A percentile compares a stretch with the other conserved stretches of the same genome.
Evolutionary conservation across 192 early-diverging fungal species (phyloP).

Genomic region (Podila horticola): DNA sequence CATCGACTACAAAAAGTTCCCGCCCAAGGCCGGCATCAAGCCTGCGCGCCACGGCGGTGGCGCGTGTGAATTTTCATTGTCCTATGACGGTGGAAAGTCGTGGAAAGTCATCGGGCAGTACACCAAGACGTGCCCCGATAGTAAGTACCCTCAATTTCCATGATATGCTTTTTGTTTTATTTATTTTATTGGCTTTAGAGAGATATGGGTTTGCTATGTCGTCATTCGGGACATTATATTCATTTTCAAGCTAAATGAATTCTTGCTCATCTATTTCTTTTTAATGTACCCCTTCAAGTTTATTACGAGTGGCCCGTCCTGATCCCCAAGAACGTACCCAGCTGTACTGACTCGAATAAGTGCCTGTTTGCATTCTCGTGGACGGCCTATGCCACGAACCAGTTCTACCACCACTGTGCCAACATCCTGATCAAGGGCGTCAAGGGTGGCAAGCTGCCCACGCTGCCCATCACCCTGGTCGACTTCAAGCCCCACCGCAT

Average conservation of each 20-base stretch:
- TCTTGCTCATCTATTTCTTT: background rate
- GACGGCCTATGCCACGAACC: constrained; percentile 75
- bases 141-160: background rate
- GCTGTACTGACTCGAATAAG: constrained; percentile 38
- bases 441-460: constrained; percentile 12
- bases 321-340: constrained; percentile 51
- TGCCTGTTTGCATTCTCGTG: constrained; percentile 68
- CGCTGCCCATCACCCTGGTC: constrained; percentile 33
- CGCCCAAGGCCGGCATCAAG: constrained; percentile 28
- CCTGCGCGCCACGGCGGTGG: constrained; percentile 72
- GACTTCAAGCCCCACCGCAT: constrained; percentile 12
- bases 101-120: constrained; percentile 59
- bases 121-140: constrained; percentile 54
- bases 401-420: constrained; percentile 83
- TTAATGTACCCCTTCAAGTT: constrained; percentile 3
- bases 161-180: background rate
- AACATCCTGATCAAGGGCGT: constrained; percentile 68
- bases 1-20: constrained; percentile 30
- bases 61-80: constrained; percentile 75
- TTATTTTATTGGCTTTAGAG: background rate
- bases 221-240: too few species aligned
- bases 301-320: constrained; percentile 53
- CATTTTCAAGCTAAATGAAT: too few species aligned
- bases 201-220: too few species aligned
- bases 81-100: constrained; percentile 69